phyloP scores from a whole-genome alignment of 2,329 filamentous ascomycete genomes.

The Orbilia brochopaga region DNA sequence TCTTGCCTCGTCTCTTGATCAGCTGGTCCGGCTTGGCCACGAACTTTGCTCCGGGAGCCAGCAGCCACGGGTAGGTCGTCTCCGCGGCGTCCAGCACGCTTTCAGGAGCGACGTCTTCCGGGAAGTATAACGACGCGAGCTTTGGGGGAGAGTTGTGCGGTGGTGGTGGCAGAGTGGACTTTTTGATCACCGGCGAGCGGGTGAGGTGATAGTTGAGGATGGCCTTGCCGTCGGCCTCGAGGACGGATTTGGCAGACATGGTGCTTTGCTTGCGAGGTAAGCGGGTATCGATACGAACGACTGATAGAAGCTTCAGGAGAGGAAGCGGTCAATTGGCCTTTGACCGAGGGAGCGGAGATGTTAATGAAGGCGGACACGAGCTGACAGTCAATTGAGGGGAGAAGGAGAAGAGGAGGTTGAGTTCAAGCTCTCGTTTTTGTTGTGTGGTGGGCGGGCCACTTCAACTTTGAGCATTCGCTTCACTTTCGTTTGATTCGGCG shows the following conservation, averaged over 20 bases:
- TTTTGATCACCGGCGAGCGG: conserved; percentile 95
- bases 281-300: conserved; percentile 53
- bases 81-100: conserved; percentile 93
- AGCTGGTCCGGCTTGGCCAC: conserved; percentile 99
- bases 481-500: conserved; percentile 8
- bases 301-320: conserved; percentile 53
- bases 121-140: conserved; percentile 89
- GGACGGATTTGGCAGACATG: conserved; percentile 96
- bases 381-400: conserved; percentile 49
- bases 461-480: conserved; percentile 19
- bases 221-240: conserved; percentile 99
- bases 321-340: conserved; percentile 53
- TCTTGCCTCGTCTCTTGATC: conserved; percentile 99
- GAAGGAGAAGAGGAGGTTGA: conserved; percentile 48
- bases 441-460: conserved; percentile 22
- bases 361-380: conserved; percentile 28
- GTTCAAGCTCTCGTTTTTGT: conserved; percentile 49
- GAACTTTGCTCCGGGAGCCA: conserved; percentile 82
- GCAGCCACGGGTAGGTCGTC: conserved; percentile 94
- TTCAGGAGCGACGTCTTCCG: conserved; percentile 81
- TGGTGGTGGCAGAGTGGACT: conserved; percentile 83
- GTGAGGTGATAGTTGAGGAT: conserved; percentile 99
- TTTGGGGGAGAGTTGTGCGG: conserved; percentile 90
- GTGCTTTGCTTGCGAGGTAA: conserved; percentile 57
- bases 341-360: conserved; percentile 52